Base-by-base conservation (phyloP, 2,329 filamentous ascomycete genomes). In the Elsinoe ampelina region DNA sequence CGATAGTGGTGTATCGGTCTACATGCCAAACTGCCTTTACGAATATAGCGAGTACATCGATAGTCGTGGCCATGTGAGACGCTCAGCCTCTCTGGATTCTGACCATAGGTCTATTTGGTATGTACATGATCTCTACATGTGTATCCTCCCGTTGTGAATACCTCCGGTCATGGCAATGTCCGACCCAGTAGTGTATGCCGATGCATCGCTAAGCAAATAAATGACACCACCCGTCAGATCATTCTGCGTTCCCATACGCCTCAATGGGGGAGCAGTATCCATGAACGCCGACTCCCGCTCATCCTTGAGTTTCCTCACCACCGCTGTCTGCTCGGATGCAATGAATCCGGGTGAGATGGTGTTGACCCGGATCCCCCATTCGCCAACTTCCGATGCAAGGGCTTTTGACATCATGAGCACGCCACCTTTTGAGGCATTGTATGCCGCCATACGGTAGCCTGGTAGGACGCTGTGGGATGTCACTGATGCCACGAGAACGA, bases 381-480 rank as follows among this genome's bases (percentile, higher is more conserved):
- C 69, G 47, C 85, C 86, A 85, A 85, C 89, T 69, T 90, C 86
- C 8, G 80, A 72, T 1, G 86, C 86, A 5, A 90, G 75, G 67
- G 84, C 87, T 26, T 52, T 58, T 84, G 81, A 0, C 72, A 90
- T 78, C 70, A 89, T 86, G 57, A 87, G 71, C 5, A 89, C 85
- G 4, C 80, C 86, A 3, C 85, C 84, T 69, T 90, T 89, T 52
- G 82, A 86, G 19, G 86, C 80, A 65, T 89, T 90, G 74, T 89
- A 89, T 7, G 84, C 85, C 39, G 72, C 75, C 61, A 79, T 52
- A 5, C 48, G 48, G 17, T 52, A 52, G n/a, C 48, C 48, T 8
- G 48, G 48, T 15, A 52, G 48, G 13, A 52, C 48, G 19, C 48
- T 76, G 56, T 77, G 70, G 26, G 74, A 75, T 0, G 77, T 77